Evolutionary conservation across 176 grass and related monocot species (phyloP), one percentile per base, ranked within the genome.

Genomic region (Carex myosuroides): DNA sequence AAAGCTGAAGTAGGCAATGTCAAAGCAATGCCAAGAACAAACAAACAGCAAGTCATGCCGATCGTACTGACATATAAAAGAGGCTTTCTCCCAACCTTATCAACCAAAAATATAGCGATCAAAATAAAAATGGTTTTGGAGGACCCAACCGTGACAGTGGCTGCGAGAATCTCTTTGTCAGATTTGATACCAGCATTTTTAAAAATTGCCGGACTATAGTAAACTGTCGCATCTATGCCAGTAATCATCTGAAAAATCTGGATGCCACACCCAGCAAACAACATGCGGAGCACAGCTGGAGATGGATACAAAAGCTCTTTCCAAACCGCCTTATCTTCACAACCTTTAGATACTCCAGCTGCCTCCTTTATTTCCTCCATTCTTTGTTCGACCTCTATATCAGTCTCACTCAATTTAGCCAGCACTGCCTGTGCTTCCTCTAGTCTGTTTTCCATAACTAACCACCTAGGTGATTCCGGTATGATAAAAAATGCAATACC

Each of bases 171-270:
- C 79, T 94, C 89, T 33, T 87, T 89, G 37, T 97, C 94, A 53
- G 92, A 92, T 57, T 90, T 82, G 68, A 97, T 90, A 12, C 94
- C 94, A 3, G 94, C 92, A 90, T 92, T 87, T 67, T 73, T 92
- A 84, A 94, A 97, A 79, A 97, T 97, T 59, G 90, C 81, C 60
- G 94, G 92, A 71, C 90, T 94, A 85, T 94, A 97, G 81, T 97
- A 97, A 63, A 94, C 92, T 63, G 90, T 94, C 53, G 94, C 94
- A 80, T 97, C 94, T 48, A 97, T 97, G 46, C 94, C 92, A 44
- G 92, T 94, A 55, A 97, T 97, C 85, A 94, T 88, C 65, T 97
- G 94, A 85, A 97, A 97, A 10, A 92, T 75, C 10, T 97, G 94
- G 79, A 97, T 97, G 50, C 94, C 94, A 37, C 92, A 92, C 2